Percentiles rank a stretch among this genome's conserved stretches.
phyloP scores from a whole-genome alignment of 176 grass and related monocot genomes.

The Triticum timopheevii region DNA sequence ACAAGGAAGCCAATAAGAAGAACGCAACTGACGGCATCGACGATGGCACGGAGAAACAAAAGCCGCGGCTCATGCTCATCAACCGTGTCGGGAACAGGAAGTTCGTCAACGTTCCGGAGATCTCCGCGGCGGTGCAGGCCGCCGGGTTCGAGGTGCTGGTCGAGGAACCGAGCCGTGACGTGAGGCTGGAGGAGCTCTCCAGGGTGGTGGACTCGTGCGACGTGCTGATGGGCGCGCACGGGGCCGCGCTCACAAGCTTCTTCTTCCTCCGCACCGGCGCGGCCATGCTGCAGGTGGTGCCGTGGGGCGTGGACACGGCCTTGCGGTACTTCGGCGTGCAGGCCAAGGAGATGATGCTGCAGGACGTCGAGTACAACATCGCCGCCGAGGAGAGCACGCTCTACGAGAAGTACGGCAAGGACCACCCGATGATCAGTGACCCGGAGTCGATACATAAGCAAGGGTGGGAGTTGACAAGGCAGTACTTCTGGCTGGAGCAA shows the following conservation, averaged over 20 bases:
- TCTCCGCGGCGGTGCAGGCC: background rate
- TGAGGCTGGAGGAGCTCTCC: conserved; percentile 40
- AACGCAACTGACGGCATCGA: background rate
- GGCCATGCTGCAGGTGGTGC: conserved; percentile 68
- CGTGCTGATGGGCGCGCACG: conserved; percentile 78
- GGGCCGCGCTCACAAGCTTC: conserved; percentile 67
- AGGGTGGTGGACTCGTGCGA: conserved; percentile 62
- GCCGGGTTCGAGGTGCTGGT: conserved; percentile 54
- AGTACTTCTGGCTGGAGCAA: conserved; percentile 63
- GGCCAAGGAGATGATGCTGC: conserved; percentile 49
- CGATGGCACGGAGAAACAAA: background rate
- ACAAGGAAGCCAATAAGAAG: conserved; percentile 7
- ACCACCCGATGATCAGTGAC: conserved; percentile 44
- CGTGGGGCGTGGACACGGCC: conserved; percentile 52
- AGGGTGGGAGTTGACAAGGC: conserved; percentile 54
- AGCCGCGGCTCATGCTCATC: conserved; percentile 55
- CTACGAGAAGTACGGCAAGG: conserved; percentile 60
- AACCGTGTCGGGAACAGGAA: conserved; percentile 43
- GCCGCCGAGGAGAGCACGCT: conserved; percentile 59
- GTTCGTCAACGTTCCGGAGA: conserved; percentile 57
- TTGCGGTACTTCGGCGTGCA: conserved; percentile 38
- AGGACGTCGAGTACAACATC: conserved; percentile 60
- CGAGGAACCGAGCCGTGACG: conserved; percentile 35
- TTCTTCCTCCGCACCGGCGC: conserved; percentile 65
- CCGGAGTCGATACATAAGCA: conserved; percentile 56